A percentile compares a stretch with the other conserved stretches of the same genome.
phyloP scores from a whole-genome alignment of 345 rosid species.

The Gossypium mustelinum region DNA sequence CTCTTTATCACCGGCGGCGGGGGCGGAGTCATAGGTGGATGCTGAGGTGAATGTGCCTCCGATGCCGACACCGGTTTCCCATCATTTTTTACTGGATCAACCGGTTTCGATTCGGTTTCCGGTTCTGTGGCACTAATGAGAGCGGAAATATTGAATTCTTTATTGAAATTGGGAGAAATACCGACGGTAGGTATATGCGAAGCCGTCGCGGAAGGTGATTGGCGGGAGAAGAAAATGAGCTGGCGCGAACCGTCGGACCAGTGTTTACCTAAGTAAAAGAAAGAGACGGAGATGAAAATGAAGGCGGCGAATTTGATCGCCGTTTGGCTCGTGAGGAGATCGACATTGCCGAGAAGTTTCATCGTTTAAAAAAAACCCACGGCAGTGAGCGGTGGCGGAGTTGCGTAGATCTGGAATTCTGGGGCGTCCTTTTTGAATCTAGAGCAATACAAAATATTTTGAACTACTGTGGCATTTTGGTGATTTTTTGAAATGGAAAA shows the following conservation, averaged over 20 bases:
- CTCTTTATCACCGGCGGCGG: conserved; percentile 39
- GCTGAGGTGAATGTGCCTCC: conserved; percentile 15
- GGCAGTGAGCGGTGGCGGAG: conserved; percentile 5
- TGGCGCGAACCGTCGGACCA: conserved; percentile 68
- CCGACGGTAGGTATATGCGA: conserved; percentile 30
- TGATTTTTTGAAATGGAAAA: background rate
- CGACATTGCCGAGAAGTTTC: conserved; percentile 38
- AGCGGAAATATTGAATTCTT: conserved; percentile 41
- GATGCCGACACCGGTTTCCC: conserved; percentile 9
- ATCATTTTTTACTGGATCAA: background rate
- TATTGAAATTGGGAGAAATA: conserved; percentile 56
- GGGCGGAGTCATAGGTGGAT: conserved; percentile 22
- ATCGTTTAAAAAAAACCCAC: conserved; percentile 25
- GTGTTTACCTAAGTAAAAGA: conserved; percentile 84
- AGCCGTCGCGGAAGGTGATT: conserved; percentile 20
- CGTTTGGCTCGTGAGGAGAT: conserved; percentile 40
- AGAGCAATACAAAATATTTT: background rate
- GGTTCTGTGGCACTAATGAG: conserved; percentile 35
- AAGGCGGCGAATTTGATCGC: conserved; percentile 46
- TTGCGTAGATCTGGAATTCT: background rate
- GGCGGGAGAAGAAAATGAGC: conserved; percentile 67
- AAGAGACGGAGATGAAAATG: conserved; percentile 48
- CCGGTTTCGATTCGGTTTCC: background rate
- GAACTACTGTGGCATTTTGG: conserved; percentile 1
- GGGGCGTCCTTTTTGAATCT: background rate